Percentiles rank a stretch among this genome's conserved stretches.
phyloP scores from a whole-genome alignment of 2,329 filamentous ascomycete species.

The Pyrenochaeta sp. region DNA sequence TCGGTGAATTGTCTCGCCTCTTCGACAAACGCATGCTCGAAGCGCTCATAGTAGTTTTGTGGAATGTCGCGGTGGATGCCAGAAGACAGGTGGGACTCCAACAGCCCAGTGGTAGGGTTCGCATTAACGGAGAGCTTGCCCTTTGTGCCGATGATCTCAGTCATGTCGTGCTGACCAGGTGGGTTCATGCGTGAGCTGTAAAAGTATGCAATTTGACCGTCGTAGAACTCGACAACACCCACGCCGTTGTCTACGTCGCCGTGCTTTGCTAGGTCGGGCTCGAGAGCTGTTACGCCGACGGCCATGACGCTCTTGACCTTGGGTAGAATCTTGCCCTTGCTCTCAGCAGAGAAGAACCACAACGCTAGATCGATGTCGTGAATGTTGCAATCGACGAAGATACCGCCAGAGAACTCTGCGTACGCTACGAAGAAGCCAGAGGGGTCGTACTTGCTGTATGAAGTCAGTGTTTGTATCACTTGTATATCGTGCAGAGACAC shows the following conservation, averaged over 20 bases:
- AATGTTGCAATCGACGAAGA: slow-evolving; percentile 76
- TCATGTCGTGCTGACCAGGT: slow-evolving; percentile 71
- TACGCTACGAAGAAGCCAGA: slow-evolving; percentile 74
- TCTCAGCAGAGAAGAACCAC: slow-evolving; percentile 64
- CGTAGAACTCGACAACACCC: slow-evolving; percentile 71
- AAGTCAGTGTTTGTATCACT: background rate
- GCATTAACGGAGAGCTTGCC: slow-evolving; percentile 70
- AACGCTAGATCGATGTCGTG: slow-evolving; percentile 74
- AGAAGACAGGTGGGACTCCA: slow-evolving; percentile 62
- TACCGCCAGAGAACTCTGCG: slow-evolving; percentile 70
- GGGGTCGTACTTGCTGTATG: slow-evolving; percentile 58
- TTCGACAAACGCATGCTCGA: slow-evolving; percentile 69
- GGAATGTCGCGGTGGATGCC: slow-evolving; percentile 69
- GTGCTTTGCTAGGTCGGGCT: slow-evolving; percentile 65
- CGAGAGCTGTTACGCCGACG: slow-evolving; percentile 66
- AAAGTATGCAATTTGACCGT: slow-evolving; percentile 70
- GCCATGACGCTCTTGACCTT: slow-evolving; percentile 65
- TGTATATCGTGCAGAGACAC: too few species aligned
- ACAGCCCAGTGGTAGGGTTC: slow-evolving; percentile 63
- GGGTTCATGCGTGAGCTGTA: slow-evolving; percentile 73
- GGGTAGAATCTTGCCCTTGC: slow-evolving; percentile 32
- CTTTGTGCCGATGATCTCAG: slow-evolving; percentile 72
- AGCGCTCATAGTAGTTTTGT: slow-evolving; percentile 68
- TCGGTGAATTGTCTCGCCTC: slow-evolving; percentile 71
- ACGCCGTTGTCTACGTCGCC: slow-evolving; percentile 70